Evolutionary conservation across 177 flowering plant genomes (phyloP).

Genomic region (Telopea speciosissima): DNA sequence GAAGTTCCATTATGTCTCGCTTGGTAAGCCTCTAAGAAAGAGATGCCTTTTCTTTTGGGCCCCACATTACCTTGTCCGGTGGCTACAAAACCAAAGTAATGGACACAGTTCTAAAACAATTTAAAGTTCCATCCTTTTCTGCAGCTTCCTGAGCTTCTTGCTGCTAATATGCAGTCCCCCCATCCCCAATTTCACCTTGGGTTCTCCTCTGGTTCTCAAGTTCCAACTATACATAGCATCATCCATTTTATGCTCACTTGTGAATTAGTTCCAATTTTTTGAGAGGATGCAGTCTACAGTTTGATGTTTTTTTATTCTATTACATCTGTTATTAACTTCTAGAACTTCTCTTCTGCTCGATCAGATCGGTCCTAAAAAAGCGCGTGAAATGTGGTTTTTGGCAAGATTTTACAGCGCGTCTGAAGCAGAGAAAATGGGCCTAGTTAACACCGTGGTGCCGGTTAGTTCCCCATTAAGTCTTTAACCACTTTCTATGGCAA

Average conservation of each 20-base stretch:
- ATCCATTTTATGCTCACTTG: no score
- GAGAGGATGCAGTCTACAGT: background rate
- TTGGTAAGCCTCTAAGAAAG: constrained; percentile 49
- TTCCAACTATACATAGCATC: no score
- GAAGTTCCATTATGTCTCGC: constrained; percentile 93
- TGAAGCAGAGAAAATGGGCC: constrained; percentile 97
- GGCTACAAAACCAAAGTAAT: background rate
- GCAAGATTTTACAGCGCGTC: constrained; percentile 79
- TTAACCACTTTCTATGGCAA: background rate
- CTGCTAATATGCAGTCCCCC: background rate
- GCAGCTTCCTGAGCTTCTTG: no score
- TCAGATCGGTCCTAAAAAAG: constrained; percentile 92
- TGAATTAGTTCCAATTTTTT: background rate
- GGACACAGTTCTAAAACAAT: no score
- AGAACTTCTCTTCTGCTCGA: constrained; percentile 4
- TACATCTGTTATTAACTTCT: background rate
- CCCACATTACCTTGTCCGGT: background rate
- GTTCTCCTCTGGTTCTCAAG: no score
- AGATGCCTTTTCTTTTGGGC: background rate
- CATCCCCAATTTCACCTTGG: background rate
- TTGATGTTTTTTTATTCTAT: background rate
- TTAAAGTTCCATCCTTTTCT: no score
- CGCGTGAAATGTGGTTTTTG: constrained; percentile 96
- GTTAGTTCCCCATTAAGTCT: constrained; percentile 38
- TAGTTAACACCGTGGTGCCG: constrained; percentile 79